phyloP scores from a whole-genome alignment of 805 yeast genomes.

The Candida coleopterorum region DNA sequence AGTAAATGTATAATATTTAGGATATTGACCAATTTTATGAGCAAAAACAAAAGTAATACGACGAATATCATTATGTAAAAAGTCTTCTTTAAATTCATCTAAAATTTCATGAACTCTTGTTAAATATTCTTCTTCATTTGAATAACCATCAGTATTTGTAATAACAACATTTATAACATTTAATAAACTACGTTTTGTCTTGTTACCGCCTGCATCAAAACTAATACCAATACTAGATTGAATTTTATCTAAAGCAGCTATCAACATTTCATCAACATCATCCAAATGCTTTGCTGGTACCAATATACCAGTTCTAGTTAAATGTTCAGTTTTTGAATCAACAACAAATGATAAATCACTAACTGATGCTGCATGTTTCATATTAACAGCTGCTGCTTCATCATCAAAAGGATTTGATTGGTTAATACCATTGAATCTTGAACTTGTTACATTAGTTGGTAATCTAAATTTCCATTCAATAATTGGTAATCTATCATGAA shows the following conservation, averaged over 20 bases:
- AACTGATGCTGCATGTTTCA: conserved; percentile 87
- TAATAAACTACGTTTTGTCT: conserved; percentile 38
- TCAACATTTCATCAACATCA: conserved; percentile 79
- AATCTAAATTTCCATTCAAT: conserved; percentile 86
- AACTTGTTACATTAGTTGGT: conserved; percentile 58
- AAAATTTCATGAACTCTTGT: conserved; percentile 59
- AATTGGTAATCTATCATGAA: conserved; percentile 55
- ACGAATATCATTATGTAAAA: conserved; percentile 71
- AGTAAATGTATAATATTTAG: conserved; percentile 92
- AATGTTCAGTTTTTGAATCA: conserved; percentile 59
- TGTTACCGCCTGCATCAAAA: conserved; percentile 21
- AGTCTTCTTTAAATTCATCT: conserved; percentile 64
- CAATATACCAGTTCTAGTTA: conserved; percentile 78
- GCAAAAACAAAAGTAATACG: conserved; percentile 92
- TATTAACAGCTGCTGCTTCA: conserved; percentile 24
- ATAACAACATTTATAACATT: conserved; percentile 84
- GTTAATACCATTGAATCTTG: conserved; percentile 70
- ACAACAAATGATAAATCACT: conserved; percentile 87
- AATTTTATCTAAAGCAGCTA: conserved; percentile 68
- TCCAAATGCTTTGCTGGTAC: conserved; percentile 79
- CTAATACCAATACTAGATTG: conserved; percentile 45
- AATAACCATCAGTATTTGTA: conserved; percentile 68
- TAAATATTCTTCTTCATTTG: conserved; percentile 64
- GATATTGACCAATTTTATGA: conserved; percentile 78
- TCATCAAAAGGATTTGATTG: conserved; percentile 35